phyloP scores from a whole-genome alignment of 2,329 filamentous ascomycete genomes.

The Ascocoryne sarcoides region DNA sequence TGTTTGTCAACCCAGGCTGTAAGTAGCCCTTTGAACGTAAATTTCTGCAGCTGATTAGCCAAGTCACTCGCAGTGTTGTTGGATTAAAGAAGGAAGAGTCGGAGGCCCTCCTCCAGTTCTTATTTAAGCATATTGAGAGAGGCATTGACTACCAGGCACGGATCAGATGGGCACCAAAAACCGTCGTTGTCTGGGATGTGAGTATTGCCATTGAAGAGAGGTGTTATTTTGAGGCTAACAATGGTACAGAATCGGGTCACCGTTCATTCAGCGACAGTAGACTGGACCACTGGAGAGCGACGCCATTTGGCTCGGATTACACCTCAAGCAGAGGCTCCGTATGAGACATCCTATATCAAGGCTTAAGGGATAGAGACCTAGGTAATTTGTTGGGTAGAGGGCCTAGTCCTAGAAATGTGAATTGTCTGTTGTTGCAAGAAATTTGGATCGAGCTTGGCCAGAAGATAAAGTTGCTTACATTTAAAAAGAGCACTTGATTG shows the following conservation, averaged over 20 bases:
- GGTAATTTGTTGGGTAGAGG: too few species aligned
- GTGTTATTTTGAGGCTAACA: background rate
- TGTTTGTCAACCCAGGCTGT: slow-evolving; percentile 52
- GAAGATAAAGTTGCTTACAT: too few species aligned
- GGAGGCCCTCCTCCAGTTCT: slow-evolving; percentile 59
- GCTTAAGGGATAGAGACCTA: too few species aligned
- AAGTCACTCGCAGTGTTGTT: slow-evolving; percentile 69
- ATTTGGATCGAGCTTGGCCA: too few species aligned
- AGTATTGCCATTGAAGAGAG: slow-evolving; percentile 17
- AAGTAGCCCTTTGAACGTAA: too few species aligned
- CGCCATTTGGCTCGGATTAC: slow-evolving; percentile 74
- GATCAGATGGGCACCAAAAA: slow-evolving; percentile 68
- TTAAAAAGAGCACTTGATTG: too few species aligned
- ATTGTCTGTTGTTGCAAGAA: too few species aligned
- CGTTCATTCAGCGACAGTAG: slow-evolving; percentile 68
- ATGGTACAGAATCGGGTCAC: slow-evolving; percentile 56
- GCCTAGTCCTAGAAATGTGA: too few species aligned
- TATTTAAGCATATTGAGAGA: slow-evolving; percentile 61
- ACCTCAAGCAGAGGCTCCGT: slow-evolving; percentile 70
- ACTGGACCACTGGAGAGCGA: slow-evolving; percentile 70
- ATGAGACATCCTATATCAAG: too few species aligned
- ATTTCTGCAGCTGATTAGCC: slow-evolving; percentile 3
- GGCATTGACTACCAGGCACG: slow-evolving; percentile 63
- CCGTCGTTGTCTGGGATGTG: slow-evolving; percentile 72
- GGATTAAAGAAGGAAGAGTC: slow-evolving; percentile 80